Percentiles rank a stretch among this genome's conserved stretches.
phyloP scores from a whole-genome alignment of 306 rosid species.

The Vigna angularis region DNA sequence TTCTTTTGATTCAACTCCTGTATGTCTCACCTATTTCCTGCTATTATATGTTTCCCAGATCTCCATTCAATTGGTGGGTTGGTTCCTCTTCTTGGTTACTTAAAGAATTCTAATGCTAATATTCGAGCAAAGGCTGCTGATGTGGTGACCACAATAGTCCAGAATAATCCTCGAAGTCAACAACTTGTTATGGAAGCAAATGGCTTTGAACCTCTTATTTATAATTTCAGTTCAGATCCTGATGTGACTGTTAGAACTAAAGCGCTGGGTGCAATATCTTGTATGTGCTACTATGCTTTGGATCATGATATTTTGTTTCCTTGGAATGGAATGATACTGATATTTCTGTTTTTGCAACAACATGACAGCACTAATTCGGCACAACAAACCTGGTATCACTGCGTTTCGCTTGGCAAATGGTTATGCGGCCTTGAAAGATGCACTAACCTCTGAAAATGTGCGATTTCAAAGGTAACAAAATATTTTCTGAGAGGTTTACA shows the following conservation, averaged over 20 bases:
- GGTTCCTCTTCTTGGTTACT: slow-evolving; percentile 81
- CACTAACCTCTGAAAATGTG: slow-evolving; percentile 74
- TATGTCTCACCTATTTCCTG: slow-evolving; percentile 43
- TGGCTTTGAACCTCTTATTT: slow-evolving; percentile 83
- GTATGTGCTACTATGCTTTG: slow-evolving; percentile 52
- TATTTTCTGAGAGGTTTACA: background rate
- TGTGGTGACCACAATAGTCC: slow-evolving; percentile 88
- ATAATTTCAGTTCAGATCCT: slow-evolving; percentile 76
- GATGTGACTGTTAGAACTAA: slow-evolving; percentile 80
- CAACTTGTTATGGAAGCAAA: slow-evolving; percentile 91
- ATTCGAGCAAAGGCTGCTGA: slow-evolving; percentile 98
- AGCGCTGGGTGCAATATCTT: slow-evolving; percentile 92
- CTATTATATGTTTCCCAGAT: slow-evolving; percentile 53
- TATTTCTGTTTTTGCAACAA: slow-evolving; percentile 38
- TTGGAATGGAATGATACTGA: slow-evolving; percentile 27
- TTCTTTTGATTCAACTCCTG: background rate
- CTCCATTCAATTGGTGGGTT: slow-evolving; percentile 91
- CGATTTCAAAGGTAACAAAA: slow-evolving; percentile 85
- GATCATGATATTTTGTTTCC: background rate
- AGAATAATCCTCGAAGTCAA: slow-evolving; percentile 89
- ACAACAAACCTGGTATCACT: slow-evolving; percentile 73
- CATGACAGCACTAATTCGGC: slow-evolving; percentile 78
- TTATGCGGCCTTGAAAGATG: slow-evolving; percentile 82
- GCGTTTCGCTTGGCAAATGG: slow-evolving; percentile 96
- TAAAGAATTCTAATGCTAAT: slow-evolving; percentile 82